Evolutionary conservation across 2,329 filamentous ascomycete species (phyloP).

Genomic region (Neocucurbitaria cava): DNA sequence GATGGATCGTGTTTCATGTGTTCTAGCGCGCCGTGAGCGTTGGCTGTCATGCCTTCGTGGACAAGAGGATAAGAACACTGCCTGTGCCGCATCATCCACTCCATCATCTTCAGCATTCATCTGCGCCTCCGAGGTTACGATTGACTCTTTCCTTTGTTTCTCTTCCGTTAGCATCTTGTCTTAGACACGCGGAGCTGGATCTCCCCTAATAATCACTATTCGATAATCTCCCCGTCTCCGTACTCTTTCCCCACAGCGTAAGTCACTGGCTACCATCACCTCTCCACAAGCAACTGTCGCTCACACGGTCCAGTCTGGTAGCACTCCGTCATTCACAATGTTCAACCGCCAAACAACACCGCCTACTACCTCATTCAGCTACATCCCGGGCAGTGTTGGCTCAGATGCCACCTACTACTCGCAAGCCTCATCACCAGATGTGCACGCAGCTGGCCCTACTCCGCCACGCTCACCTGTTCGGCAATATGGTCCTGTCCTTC

Average conservation of each 20-base stretch:
- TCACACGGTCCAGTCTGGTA: conserved; percentile 43
- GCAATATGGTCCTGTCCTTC: conserved; percentile 78
- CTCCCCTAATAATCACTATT: conserved; percentile 49
- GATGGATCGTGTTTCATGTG: conserved; percentile 50
- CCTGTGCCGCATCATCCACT: conserved; percentile 45
- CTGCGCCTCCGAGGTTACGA: conserved; percentile 46
- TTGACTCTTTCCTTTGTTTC: conserved; percentile 44
- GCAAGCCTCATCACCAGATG: conserved; percentile 71
- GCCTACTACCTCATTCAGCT: conserved; percentile 47
- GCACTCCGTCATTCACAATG: conserved; percentile 46
- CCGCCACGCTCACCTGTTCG: conserved; percentile 75
- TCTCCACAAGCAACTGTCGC: conserved; percentile 7
- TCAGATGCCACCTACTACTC: conserved; percentile 69
- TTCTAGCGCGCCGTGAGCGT: conserved; percentile 45
- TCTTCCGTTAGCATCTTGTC: conserved; percentile 45
- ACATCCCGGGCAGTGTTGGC: conserved; percentile 49
- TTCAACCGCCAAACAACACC: conserved; percentile 56
- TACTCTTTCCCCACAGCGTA: conserved; percentile 37
- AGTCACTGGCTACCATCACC: conserved; percentile 27
- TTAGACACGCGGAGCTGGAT: conserved; percentile 54
- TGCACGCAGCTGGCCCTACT: conserved; percentile 72
- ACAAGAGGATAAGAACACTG: conserved; percentile 45
- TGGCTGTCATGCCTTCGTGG: conserved; percentile 43
- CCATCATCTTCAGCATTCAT: conserved; percentile 36
- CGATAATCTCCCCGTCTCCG: conserved; percentile 41